Evolutionary conservation across 495 filamentous ascomycete genomes (phyloP).

Genomic region (Durotheca rogersii): DNA sequence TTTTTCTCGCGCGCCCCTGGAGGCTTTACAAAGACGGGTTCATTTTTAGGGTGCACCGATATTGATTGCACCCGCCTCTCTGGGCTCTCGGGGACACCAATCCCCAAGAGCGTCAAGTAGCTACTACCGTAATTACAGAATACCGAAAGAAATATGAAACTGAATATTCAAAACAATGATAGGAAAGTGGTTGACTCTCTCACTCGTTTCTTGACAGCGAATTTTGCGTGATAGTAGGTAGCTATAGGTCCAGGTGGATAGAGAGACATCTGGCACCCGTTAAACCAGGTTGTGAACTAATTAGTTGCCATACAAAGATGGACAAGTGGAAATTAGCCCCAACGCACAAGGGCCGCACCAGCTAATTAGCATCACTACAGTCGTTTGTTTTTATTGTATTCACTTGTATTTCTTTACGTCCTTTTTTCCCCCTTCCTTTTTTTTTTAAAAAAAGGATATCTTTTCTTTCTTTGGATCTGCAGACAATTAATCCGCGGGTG

Average conservation of each 20-base stretch:
- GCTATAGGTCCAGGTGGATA: neutral
- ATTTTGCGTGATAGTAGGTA: too few species aligned
- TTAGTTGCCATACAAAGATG: constrained; percentile 11
- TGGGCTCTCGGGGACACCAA: constrained; percentile 26
- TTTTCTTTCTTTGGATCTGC: too few species aligned
- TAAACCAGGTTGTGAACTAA: constrained; percentile 4
- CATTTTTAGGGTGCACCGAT: constrained; percentile 31
- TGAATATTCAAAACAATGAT: constrained; percentile 13
- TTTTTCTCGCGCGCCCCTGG: constrained; percentile 14
- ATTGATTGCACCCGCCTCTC: constrained; percentile 34
- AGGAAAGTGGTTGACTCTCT: too few species aligned
- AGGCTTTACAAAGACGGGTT: constrained; percentile 23
- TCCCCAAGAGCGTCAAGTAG: constrained; percentile 13
- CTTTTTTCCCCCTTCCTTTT: too few species aligned
- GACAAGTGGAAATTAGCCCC: constrained; percentile 4
- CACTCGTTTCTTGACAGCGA: too few species aligned
- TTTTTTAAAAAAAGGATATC: too few species aligned
- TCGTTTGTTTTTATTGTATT: neutral
- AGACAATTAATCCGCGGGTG: too few species aligned
- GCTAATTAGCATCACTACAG: constrained; percentile 23
- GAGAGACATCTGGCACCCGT: neutral
- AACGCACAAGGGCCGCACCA: neutral
- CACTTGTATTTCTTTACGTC: neutral
- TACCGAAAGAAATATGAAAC: constrained; percentile 16
- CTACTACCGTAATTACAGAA: constrained; percentile 20